Conservation (phyloP, 352 stramenopile species). For the Phytophthora crassamura region DNA sequence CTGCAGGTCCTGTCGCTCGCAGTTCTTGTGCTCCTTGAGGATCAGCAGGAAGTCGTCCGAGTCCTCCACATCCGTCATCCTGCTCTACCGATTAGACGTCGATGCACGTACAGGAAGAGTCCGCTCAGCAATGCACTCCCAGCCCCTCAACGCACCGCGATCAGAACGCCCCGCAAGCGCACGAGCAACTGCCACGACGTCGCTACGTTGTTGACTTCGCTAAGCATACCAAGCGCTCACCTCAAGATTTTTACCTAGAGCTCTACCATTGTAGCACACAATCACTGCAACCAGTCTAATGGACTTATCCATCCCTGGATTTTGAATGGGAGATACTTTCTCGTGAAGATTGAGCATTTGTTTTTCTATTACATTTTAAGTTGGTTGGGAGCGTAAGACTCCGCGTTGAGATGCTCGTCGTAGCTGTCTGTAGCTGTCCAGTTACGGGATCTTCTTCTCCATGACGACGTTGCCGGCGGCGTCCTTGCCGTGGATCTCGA, state of each 20-base stretch:
- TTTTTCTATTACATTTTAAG: slow-evolving; percentile 46
- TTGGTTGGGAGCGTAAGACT: slow-evolving; percentile 9
- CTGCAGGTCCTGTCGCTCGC: slow-evolving; percentile 70
- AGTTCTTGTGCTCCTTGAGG: slow-evolving; percentile 97
- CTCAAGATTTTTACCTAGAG: too few species aligned
- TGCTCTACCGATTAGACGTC: slow-evolving; percentile 14
- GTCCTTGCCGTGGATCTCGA: slow-evolving; percentile 89
- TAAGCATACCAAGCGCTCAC: slow-evolving; percentile 15
- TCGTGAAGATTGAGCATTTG: slow-evolving; percentile 13
- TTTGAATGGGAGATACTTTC: not conserved
- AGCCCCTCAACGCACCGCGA: not conserved
- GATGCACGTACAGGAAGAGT: slow-evolving; percentile 8
- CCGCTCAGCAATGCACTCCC: slow-evolving; percentile 1
- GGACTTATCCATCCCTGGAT: not conserved
- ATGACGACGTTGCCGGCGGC: slow-evolving; percentile 66
- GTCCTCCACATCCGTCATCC: slow-evolving; percentile 73
- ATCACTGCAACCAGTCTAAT: not conserved
- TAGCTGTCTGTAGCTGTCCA: not conserved
- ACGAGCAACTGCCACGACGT: not conserved
- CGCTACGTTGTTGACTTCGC: not conserved
- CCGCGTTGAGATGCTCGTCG: not conserved
- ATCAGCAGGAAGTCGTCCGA: slow-evolving; percentile 90
- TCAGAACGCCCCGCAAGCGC: slow-evolving; percentile 9
- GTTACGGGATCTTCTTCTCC: slow-evolving; percentile 88
- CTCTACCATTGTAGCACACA: too few species aligned